Evolutionary conservation across 768 basidiomycete species (phyloP), one percentile per base, ranked within the genome.

Genomic region (Rhodosporidiobolus sp.): DNA sequence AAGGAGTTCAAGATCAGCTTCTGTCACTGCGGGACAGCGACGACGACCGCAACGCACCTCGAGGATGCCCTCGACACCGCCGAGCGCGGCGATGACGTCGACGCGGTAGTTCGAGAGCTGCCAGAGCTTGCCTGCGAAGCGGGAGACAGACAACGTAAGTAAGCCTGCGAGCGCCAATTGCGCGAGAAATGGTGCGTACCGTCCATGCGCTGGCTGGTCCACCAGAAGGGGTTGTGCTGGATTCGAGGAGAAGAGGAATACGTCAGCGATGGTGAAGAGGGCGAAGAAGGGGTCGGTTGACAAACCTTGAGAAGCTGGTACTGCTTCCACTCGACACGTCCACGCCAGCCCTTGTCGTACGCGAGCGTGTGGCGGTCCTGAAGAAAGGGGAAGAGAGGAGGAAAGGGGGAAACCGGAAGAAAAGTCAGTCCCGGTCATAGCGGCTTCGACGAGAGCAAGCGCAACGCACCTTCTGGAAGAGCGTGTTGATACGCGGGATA

Each of bases 141-240:
- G 10, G 14, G 26, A 34, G 55, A 5, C 10, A 50, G 17, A 59
- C 92, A 93, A 76, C 95, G 93, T 74, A 96, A 38, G 6, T 20
- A 9, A 17, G n/a, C 19, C 8, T 10, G 30, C 12, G 93, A 88
- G 79, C 94, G 92, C 9, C 90, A 92, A 24, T 93, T 94, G 94
- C 92, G 95, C 91, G 11, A 6, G 20, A 19, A 60, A 49, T 11
- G 53, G 22, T 72, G 73, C 70, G 38, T 73, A 74, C 78, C 79
- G 61, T 79, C 76, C 71, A 76, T 95, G 11, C 96, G 88, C 80
- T 97, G 94, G 14, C 90, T 93, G 14, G 95, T 98, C 96, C 96
- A 99, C 92, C 92, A 94, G 88, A 97, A 98, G 1, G 95, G 96
- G 79, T 96, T 96, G n/a, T n/a, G n/a, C n/a, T n/a, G n/a, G n/a